Conservation (phyloP, 129 eudicot species). For the Daucus carota region DNA sequence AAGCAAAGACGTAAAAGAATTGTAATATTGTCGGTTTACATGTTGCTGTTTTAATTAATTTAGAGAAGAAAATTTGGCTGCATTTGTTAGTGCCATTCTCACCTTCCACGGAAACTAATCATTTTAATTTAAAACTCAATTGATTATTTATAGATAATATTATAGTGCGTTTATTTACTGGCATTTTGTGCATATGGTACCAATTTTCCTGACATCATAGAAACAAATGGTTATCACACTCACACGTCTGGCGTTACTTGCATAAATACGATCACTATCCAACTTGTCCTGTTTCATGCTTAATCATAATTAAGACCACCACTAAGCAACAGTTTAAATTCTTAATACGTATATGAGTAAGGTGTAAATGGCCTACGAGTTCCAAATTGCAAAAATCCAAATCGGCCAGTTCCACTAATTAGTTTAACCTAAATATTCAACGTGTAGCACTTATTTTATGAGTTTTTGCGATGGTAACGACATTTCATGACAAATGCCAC, state of each 20-base stretch:
- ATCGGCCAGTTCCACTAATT: background rate
- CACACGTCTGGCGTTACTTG: background rate
- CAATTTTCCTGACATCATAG: background rate
- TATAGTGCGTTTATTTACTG: background rate
- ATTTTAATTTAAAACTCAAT: background rate
- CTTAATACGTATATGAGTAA: too few species aligned
- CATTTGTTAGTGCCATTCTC: background rate
- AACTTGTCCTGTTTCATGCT: background rate
- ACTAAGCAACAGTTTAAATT: background rate
- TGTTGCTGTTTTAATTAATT: background rate
- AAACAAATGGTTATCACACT: constrained; percentile 2
- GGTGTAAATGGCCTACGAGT: background rate
- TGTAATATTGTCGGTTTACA: background rate
- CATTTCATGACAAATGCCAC: too few species aligned
- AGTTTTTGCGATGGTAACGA: too few species aligned
- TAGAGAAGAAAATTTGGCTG: background rate
- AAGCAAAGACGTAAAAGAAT: background rate
- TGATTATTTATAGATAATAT: background rate
- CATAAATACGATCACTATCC: background rate
- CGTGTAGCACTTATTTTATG: background rate
- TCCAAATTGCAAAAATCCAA: background rate
- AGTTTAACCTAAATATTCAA: too few species aligned
- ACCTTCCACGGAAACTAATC: background rate
- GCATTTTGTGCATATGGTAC: background rate
- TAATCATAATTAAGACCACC: background rate